A percentile compares a stretch with the other conserved stretches of the same genome.
phyloP scores from a whole-genome alignment of 2,329 filamentous ascomycete genomes.

The Fusarium cicatricum region DNA sequence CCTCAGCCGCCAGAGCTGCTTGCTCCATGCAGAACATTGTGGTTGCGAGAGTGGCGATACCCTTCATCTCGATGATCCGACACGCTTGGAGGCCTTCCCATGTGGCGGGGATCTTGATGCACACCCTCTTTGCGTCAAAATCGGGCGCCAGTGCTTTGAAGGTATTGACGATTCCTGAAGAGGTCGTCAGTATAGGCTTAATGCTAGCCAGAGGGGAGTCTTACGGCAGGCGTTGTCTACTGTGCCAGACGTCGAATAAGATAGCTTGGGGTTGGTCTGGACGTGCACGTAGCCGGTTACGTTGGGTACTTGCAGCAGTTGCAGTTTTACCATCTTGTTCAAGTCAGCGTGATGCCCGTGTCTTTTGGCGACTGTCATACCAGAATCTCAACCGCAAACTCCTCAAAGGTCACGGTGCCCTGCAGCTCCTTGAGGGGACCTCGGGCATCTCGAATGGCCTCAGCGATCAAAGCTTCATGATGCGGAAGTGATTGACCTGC shows the following conservation, averaged over 20 bases:
- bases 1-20: slow-evolving; percentile 64
- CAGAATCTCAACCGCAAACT: slow-evolving; percentile 65
- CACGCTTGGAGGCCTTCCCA: slow-evolving; percentile 71
- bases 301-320: slow-evolving; percentile 58
- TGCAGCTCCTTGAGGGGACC: slow-evolving; percentile 28
- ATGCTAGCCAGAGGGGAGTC: slow-evolving; percentile 4
- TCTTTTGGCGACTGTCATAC: slow-evolving; percentile 42
- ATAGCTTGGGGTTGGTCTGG: slow-evolving; percentile 66
- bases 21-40: slow-evolving; percentile 70
- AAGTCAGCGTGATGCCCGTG: neutral
- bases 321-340: slow-evolving; percentile 63
- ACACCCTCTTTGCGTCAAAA: slow-evolving; percentile 59
- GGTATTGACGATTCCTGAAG: slow-evolving; percentile 55
- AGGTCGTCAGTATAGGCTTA: neutral
- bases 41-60: slow-evolving; percentile 68
- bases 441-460: slow-evolving; percentile 39
- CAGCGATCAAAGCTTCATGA: slow-evolving; percentile 42
- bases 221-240: slow-evolving; percentile 60
- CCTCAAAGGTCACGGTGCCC: slow-evolving; percentile 44
- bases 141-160: slow-evolving; percentile 34
- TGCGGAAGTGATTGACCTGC: slow-evolving; percentile 31
- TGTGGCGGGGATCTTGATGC: slow-evolving; percentile 70
- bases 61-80: slow-evolving; percentile 58
- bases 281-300: slow-evolving; percentile 63
- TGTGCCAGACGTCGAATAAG: slow-evolving; percentile 59